Evolutionary conservation across 2,329 filamentous ascomycete genomes (phyloP), one percentile per base, ranked within the genome.

Genomic region (Ophiostoma sp.): DNA sequence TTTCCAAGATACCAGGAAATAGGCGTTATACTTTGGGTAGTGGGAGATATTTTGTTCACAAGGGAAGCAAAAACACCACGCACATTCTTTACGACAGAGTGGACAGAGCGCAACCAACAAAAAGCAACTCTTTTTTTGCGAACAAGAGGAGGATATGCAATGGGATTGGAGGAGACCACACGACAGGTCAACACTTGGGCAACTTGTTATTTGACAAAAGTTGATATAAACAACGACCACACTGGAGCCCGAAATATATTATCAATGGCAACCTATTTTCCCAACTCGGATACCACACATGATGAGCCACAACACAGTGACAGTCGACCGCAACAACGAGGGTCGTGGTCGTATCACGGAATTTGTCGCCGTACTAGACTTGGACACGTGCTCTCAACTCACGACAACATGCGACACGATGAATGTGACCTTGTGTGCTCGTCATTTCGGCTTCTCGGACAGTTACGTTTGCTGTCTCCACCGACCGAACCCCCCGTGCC

Each of bases 1-100:
- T 77, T 80, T 31, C 78, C 36, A 78, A 83, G 82, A 85, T 84
- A 85, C 83, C 83, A 84, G 79, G 80, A 75, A 74, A 80, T 66
- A 75, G 83, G 82, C 82, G 83, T 84, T 84, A 78, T 50, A 57
- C 48, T 64, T 57, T 63, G 69, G 70, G 25, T n/a, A 50, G 31
- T n/a, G 48, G 19, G 25, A 33, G 68, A 4, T 45, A 17, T 69
- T 69, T 57, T 50, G 15, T 45, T 50, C 25, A 36, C 11, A 19
- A n/a, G 31, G 36, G 15, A 48, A 52, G 15, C 36, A 42, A 57
- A 64, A 55, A n/a, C 19, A 42, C 33, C 33, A 39, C n/a, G 50
- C n/a, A 63, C 69, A 61, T 61, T 48, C 69, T 28, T 55, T 52
- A 33, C 48, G 25, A 69, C 28, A 22, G 64, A 36, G 31, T 55